A percentile compares a stretch with the other conserved stretches of the same genome.
Evolutionary conservation across 352 stramenopile species (phyloP).

Genomic region (Globisporangium camurandrum): DNA sequence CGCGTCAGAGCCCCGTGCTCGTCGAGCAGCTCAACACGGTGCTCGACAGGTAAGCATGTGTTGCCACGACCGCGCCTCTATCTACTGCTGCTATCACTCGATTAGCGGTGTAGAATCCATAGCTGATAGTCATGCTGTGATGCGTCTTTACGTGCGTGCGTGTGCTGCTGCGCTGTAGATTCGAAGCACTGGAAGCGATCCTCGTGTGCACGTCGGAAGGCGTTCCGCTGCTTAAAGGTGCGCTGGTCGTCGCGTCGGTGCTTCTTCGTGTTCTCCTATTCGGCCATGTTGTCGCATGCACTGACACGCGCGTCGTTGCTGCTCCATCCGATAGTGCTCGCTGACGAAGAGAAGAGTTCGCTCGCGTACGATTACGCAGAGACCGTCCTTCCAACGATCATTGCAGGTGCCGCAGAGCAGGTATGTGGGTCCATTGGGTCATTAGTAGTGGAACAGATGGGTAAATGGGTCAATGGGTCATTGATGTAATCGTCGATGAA

Average conservation of each 20-base stretch:
- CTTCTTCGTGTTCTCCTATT: too few relatives aligned
- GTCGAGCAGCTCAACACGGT: constrained; percentile 55
- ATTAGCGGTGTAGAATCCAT: too few relatives aligned
- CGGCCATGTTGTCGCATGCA: too few relatives aligned
- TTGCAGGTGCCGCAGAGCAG: constrained; percentile 68
- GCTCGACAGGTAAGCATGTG: constrained; percentile 37
- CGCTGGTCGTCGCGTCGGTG: too few relatives aligned
- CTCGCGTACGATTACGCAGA: constrained; percentile 64
- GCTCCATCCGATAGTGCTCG: constrained; percentile 32
- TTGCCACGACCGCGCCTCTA: neutral
- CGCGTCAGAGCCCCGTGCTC: constrained; percentile 43
- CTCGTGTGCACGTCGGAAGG: constrained; percentile 75
- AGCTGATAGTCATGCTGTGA: neutral
- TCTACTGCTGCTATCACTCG: neutral
- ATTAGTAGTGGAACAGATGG: too few relatives aligned
- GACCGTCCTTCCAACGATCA: constrained; percentile 72
- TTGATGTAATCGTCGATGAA: too few relatives aligned
- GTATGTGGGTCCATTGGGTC: too few relatives aligned
- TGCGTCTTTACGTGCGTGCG: neutral
- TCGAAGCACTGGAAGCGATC: constrained; percentile 66
- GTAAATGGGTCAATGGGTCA: too few relatives aligned
- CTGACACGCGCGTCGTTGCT: neutral
- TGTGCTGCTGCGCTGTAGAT: constrained; percentile 32
- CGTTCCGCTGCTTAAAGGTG: constrained; percentile 68
- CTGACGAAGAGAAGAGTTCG: constrained; percentile 30